Percentiles rank a stretch among this genome's conserved stretches.
phyloP scores from a whole-genome alignment of 139 green algal species.

The Asterochloris erici region DNA sequence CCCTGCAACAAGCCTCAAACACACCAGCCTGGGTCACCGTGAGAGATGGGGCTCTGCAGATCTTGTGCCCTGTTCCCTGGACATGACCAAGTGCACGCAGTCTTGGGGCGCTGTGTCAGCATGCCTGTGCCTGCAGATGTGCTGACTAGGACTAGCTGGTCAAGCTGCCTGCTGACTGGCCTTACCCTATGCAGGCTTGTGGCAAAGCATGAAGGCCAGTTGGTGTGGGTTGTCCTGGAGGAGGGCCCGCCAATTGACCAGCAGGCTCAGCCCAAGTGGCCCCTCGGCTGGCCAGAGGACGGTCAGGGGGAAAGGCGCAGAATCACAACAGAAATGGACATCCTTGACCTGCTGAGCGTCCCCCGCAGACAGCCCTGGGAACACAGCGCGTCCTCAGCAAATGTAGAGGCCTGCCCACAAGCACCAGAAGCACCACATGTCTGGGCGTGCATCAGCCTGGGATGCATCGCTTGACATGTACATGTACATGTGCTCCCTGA shows the following conservation, averaged over 20 bases:
- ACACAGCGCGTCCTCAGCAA: constrained; percentile 27
- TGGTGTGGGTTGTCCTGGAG: constrained; percentile 26
- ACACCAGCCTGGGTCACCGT: not conserved
- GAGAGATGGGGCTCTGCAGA: not conserved
- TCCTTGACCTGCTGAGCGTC: constrained; percentile 43
- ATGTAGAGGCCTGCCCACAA: not conserved
- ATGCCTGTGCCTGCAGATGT: not conserved
- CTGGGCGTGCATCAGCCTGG: no score
- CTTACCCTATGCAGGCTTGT: constrained; percentile 27
- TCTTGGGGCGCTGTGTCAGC: not conserved
- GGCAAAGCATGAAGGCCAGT: constrained; percentile 2
- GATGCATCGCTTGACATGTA: no score
- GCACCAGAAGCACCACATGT: no score
- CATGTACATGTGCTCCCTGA: no score
- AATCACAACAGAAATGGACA: constrained; percentile 32
- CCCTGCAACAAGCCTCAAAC: not conserved
- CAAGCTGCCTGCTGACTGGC: not conserved
- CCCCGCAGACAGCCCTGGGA: constrained; percentile 29
- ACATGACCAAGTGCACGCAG: not conserved
- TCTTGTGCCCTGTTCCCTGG: not conserved
- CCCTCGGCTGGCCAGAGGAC: constrained; percentile 29
- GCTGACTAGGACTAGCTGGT: not conserved
- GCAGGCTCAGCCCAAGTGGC: constrained; percentile 20
- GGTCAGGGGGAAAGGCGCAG: no score
- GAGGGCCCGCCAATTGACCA: constrained; percentile 20